phyloP scores from a whole-genome alignment of 2,329 filamentous ascomycete genomes.

The Calonectria hongkongensis region DNA sequence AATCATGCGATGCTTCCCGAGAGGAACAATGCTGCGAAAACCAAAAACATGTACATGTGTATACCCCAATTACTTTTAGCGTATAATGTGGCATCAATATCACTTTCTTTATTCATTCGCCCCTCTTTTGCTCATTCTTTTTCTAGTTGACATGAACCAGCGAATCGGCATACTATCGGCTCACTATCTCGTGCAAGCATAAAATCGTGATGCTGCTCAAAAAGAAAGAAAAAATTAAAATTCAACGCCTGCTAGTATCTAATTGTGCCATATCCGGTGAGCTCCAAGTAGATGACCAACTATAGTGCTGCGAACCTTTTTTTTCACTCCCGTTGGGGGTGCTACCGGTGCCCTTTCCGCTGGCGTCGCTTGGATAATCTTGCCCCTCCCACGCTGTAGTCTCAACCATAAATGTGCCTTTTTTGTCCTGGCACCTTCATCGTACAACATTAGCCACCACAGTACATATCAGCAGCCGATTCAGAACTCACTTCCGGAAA shows the following conservation, averaged over 20 bases:
- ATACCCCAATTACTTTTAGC: not conserved
- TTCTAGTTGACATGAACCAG: not conserved
- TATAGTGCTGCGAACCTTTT: constrained; percentile 51
- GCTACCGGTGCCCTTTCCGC: constrained; percentile 37
- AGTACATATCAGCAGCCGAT: not conserved
- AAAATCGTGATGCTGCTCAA: not conserved
- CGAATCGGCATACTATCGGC: not conserved
- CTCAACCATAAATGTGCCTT: constrained; percentile 76
- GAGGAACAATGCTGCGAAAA: not conserved
- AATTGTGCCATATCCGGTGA: constrained; percentile 57
- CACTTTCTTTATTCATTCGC: not conserved
- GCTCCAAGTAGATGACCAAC: constrained; percentile 61
- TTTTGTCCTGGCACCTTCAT: constrained; percentile 68
- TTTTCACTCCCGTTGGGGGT: constrained; percentile 45
- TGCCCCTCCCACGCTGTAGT: constrained; percentile 77
- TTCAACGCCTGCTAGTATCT: not conserved
- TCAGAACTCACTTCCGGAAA: constrained; percentile 73
- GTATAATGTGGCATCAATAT: not conserved
- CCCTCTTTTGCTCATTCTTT: not conserved
- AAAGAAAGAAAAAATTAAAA: not conserved
- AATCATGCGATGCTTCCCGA: not conserved
- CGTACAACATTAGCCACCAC: constrained; percentile 25
- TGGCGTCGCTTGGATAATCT: constrained; percentile 41
- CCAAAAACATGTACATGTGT: not conserved
- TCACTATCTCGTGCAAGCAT: not conserved